Conservation (phyloP, 192 early-diverging fungal species). For the Linnemannia elongata region DNA sequence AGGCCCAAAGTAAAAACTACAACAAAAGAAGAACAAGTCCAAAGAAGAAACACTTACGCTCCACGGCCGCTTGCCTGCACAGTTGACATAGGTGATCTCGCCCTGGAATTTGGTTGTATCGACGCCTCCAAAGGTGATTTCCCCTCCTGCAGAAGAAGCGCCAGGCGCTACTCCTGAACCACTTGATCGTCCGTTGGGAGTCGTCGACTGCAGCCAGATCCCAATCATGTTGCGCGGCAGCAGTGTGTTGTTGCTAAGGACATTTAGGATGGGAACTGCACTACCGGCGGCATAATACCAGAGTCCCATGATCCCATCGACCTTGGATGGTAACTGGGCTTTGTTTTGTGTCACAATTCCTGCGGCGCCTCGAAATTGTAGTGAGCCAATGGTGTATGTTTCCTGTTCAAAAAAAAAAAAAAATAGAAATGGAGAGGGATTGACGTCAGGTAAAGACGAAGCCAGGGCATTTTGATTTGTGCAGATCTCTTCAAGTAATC, state of each 20-base stretch:
- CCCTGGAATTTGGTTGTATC: slow-evolving; percentile 25
- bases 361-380: slow-evolving; percentile 15
- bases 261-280: slow-evolving; percentile 23
- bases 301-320: slow-evolving; percentile 47
- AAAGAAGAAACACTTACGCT: slow-evolving; percentile 8
- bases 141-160: slow-evolving; percentile 24
- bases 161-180: not conserved
- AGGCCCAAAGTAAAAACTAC: too few relatives aligned
- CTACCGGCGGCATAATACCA: slow-evolving; percentile 19
- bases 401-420: slow-evolving; percentile 9
- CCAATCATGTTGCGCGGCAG: slow-evolving; percentile 27
- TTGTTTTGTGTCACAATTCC: slow-evolving; percentile 23
- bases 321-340: slow-evolving; percentile 2
- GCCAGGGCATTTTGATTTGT: too few relatives aligned
- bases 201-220: slow-evolving; percentile 15
- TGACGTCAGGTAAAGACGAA: not conserved
- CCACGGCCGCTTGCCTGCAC: slow-evolving; percentile 27
- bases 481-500: too few relatives aligned
- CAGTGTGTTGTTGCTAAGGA: slow-evolving; percentile 12
- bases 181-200: too few relatives aligned
- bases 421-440: not conserved
- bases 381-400: slow-evolving; percentile 25
- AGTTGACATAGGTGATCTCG: slow-evolving; percentile 33
- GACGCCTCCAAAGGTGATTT: slow-evolving; percentile 51
- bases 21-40: not conserved